Evolutionary conservation across 441 rosid species (phyloP), one percentile per base, ranked within the genome.

Genomic region (Rhodomyrtus psidioides): DNA sequence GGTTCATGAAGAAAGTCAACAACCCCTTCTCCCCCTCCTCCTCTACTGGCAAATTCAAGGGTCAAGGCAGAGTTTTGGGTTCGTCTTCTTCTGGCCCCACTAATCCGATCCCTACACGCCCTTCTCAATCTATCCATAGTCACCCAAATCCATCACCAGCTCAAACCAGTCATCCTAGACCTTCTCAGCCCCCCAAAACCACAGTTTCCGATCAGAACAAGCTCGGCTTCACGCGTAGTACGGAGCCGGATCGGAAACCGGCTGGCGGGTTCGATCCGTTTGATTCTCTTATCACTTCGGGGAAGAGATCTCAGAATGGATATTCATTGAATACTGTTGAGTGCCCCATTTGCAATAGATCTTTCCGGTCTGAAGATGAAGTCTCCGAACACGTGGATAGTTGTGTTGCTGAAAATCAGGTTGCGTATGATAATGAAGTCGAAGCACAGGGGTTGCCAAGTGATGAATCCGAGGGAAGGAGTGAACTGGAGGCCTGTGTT

Each of bases 11-110:
- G 91, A 97, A 96, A 90, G 92, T 96, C 87, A 93, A 91, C 90
- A 87, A 88, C 65, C 91, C 86, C 21, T 87, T 92, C n/a, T 91
- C 93, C 49, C 7, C 49, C 10, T 90, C 99, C 15, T 93, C 98
- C 51, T 93, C 99, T 7, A 90, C 98, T 14, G 93, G 93, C 55
- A 96, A 95, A 92, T 96, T 96, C 92, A 95, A 96, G 91, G 99
- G 99, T 87, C 91, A 92, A 87, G 98, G 98, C 85, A 84, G 97
- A 84, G 98, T 96, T 49, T 87, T 97, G 89, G 99, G 99, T 85
- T 94, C 98, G 4, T 91, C 98, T 79, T 84, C 94, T 13, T 90
- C 96, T 1, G 93, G 53, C 86, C 91, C 97, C 54, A 81, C 83
- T 85, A 89, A 92, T 86, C 92, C 95, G 17, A 86, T 91, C 83